These are phyloP conservation scores for Logfia minima DNA, from an alignment of 129 eudicot genomes.

Conservation along the genomic window DNA sequence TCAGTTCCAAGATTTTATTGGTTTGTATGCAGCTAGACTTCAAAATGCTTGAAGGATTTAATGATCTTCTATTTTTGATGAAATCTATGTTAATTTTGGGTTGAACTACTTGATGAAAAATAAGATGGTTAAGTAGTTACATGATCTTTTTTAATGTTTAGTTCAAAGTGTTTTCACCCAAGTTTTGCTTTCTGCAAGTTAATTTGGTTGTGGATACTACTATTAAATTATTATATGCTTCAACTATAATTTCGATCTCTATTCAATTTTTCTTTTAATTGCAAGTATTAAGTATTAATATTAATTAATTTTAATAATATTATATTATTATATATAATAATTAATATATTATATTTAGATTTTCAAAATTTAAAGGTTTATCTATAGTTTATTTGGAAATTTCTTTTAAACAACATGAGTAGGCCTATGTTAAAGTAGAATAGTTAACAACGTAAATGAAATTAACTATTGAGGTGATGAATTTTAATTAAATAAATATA, in stretches of 20 bases:
- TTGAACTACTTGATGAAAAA: neutral
- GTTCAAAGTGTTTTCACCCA: neutral
- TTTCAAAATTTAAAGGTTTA: too few species aligned
- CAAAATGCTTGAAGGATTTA: conserved; percentile 39
- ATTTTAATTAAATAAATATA: too few species aligned
- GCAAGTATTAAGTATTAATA: too few species aligned
- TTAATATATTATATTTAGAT: too few species aligned
- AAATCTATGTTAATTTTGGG: neutral
- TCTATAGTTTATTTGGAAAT: too few species aligned
- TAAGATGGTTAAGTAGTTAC: neutral
- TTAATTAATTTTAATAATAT: too few species aligned
- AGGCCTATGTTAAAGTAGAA: too few species aligned
- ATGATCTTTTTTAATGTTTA: neutral
- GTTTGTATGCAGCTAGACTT: conserved; percentile 43
- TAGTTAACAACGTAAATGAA: too few species aligned
- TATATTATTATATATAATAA: too few species aligned
- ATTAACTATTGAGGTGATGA: too few species aligned
- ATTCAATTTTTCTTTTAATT: too few species aligned
- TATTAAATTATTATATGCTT: neutral
- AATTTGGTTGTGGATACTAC: neutral
- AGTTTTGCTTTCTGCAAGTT: neutral
- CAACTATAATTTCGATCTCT: too few species aligned
- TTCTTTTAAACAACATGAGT: neutral
- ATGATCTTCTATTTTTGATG: neutral
- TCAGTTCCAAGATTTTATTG: conserved; percentile 50